Percentiles rank a stretch among this genome's conserved stretches.
phyloP scores from a whole-genome alignment of 495 filamentous ascomycete species.

The Oidiodendron maius region DNA sequence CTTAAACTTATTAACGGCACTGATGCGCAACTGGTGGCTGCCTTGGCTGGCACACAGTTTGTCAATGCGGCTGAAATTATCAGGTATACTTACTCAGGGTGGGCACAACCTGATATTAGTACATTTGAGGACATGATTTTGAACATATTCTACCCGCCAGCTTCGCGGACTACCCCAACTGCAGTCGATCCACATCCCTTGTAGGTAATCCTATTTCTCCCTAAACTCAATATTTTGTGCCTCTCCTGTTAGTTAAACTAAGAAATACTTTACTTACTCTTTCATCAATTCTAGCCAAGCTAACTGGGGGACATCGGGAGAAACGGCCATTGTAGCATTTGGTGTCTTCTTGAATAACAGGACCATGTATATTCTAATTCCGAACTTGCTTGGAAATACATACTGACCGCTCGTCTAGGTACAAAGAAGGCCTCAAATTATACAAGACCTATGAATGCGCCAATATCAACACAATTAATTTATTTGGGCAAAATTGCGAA shows the following conservation, averaged over 20 bases:
- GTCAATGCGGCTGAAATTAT: slow-evolving; percentile 33
- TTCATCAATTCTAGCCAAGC: too few species aligned
- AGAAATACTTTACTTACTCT: too few species aligned
- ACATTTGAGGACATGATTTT: background rate
- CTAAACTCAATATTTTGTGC: too few species aligned
- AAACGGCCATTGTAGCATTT: slow-evolving; percentile 27
- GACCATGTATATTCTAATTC: too few species aligned
- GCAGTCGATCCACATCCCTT: background rate
- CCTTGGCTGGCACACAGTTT: slow-evolving; percentile 26
- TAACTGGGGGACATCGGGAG: slow-evolving; percentile 24
- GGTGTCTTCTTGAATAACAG: slow-evolving; percentile 33
- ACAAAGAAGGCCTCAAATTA: slow-evolving; percentile 26
- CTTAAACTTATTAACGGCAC: too few species aligned
- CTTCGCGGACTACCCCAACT: background rate
- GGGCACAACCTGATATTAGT: background rate
- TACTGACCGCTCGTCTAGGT: too few species aligned
- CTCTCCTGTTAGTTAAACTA: too few species aligned
- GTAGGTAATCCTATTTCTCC: too few species aligned
- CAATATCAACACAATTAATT: slow-evolving; percentile 5
- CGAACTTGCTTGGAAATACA: too few species aligned
- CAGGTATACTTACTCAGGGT: slow-evolving; percentile 18
- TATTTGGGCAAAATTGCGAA: slow-evolving; percentile 24
- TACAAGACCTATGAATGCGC: slow-evolving; percentile 26
- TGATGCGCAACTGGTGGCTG: slow-evolving; percentile 25
- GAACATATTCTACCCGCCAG: background rate